Conservation (phyloP, 1,284 basidiomycete genomes). For the Leccinum pallidistipes region DNA sequence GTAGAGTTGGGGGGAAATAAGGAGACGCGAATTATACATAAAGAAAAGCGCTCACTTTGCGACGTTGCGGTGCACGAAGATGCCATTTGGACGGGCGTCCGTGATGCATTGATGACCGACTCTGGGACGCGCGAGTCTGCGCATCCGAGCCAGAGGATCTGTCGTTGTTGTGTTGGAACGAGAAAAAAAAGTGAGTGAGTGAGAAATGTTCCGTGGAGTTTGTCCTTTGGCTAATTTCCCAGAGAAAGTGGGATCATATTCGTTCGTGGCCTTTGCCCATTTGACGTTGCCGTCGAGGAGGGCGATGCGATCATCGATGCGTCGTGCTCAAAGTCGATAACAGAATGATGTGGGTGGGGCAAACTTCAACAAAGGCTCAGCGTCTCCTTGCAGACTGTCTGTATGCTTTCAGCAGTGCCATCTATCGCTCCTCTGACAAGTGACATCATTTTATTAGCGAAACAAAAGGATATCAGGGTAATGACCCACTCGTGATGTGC, state of each 20-base stretch:
- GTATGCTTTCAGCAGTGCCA: slow-evolving; percentile 22
- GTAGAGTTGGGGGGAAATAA: not conserved
- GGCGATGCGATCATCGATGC: too few relatives aligned
- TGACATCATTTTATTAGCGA: not conserved
- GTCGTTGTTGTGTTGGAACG: not conserved
- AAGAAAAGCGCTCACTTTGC: slow-evolving; percentile 50
- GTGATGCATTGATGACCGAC: slow-evolving; percentile 53
- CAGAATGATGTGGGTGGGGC: too few relatives aligned
- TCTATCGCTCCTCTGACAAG: slow-evolving; percentile 25
- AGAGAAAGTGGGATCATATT: slow-evolving; percentile 66
- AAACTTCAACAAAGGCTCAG: too few relatives aligned
- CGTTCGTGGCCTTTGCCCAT: slow-evolving; percentile 61
- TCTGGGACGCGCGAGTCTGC: slow-evolving; percentile 70
- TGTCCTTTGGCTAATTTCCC: slow-evolving; percentile 63
- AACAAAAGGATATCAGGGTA: too few relatives aligned
- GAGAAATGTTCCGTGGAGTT: slow-evolving; percentile 32
- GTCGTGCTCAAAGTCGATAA: too few relatives aligned
- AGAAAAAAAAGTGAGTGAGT: not conserved
- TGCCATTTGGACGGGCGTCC: slow-evolving; percentile 59
- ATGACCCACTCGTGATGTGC: slow-evolving; percentile 27
- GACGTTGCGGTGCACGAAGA: slow-evolving; percentile 70
- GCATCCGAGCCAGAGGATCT: slow-evolving; percentile 77
- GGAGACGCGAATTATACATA: not conserved
- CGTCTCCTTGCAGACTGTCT: slow-evolving; percentile 6
- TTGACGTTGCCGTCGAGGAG: slow-evolving; percentile 57